Base-by-base conservation (phyloP, 495 filamentous ascomycete species). In the Podospora comata region DNA sequence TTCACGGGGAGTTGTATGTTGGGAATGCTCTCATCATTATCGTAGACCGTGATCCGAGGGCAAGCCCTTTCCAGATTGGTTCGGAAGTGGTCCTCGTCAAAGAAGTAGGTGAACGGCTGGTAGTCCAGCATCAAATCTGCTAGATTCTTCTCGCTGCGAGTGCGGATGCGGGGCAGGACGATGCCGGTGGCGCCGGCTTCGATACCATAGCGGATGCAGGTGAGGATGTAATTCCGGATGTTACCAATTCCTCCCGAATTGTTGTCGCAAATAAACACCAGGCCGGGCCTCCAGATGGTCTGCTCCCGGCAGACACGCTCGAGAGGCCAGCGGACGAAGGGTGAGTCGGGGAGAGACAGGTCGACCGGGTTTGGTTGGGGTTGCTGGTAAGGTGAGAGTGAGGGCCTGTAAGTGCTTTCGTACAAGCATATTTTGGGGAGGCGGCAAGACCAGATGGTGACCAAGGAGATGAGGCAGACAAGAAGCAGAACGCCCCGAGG, bases 201-300 rank as follows among this genome's bases (percentile, higher is more conserved):
- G 57, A 85, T 77, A 19, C 79, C 81, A 75, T 82, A 84, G 5
- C 83, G 79, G 0, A 84, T 15, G 68, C 83, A 85, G 5, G 79
- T 83, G 26, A 85, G 74, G 65, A 85, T 80, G 72, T 81, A 85
- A 71, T 83, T 84, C 58, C 83, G 77, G 58, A 85, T 84, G 70
- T 85, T 85, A 48, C 83, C 82, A 7, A 83, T 79, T 16, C 83
- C 83, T 53, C 83, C 83, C 27, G 81, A 82, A 73, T 84, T 85
- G 71, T 82, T 81, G 71, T 84, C 82, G 72, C 83, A 85, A 7
- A 78, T 68, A 66, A 82, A 85, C 2, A 81, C 71, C 2, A 84
- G 63, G 18, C 81, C 81, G 0, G 81, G 78, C 0, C 73, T 70
- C 71, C 75, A 78, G 0, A 66, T 67, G 0, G 75, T 72, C 57